Evolutionary conservation across 2,329 filamentous ascomycete species (phyloP), one percentile per base, ranked within the genome.

Genomic region (Cladosporium sp.): DNA sequence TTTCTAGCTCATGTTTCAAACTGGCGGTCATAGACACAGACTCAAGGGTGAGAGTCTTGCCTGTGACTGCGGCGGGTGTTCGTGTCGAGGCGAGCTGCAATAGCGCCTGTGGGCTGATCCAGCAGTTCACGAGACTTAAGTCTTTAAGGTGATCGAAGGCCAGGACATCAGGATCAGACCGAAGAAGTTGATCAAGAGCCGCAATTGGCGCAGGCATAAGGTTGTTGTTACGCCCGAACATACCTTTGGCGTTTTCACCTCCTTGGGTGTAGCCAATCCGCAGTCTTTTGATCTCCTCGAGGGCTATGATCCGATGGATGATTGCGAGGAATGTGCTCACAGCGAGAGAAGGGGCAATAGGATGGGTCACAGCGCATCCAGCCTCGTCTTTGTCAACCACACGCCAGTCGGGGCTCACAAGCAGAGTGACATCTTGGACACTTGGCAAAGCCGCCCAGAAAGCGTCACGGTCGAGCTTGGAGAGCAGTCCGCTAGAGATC

Each of bases 51-150:
- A 91, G 74, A 91, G 75, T 2, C 75, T 79, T 49, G 11, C 23
- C 28, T 52, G 52, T 35, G 37, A 50, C 46, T 21, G 37, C 12
- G 18, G 33, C 49, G 16, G 8, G 76, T 73, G 5, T 77, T 72
- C 23, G 81, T 79, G 74, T 88, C 84, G 78, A 77, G 66, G 88
- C 77, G 61, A 88, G 80, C 12, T 81, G 78, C 35, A 83, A 72
- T 35, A 91, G 79, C 1, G 87, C 80, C 49, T 83, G 79, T 0
- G 89, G 88, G 2, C 84, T 84, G 14, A 87, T 79, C 88, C 89
- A 91, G 76, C 89, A 91, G 70, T 91, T 91, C 69, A 86, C 86
- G 10, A 91, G 78, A 0, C 84, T 88, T 2, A 92, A 75, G 59
- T 86, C 79, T 67, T 85, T 80, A 28, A 91, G 75, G 70, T 85